Percentiles rank a stretch among this genome's conserved stretches.
phyloP scores from a whole-genome alignment of 169 alveolate species.

The Eimeria brunetti region DNA sequence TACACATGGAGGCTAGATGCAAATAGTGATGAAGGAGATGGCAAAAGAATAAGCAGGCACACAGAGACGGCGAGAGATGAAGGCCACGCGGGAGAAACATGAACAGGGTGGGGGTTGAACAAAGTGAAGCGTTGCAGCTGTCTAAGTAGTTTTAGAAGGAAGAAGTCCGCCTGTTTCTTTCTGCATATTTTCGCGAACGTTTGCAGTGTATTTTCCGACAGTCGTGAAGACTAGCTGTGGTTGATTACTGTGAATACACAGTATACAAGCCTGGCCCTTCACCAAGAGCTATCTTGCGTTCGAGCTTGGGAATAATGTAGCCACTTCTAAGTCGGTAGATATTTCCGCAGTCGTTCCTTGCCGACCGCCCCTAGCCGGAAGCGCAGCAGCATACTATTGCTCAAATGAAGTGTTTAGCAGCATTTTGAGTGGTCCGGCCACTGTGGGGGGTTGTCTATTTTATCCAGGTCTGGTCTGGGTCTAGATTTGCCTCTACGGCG shows the following conservation, averaged over 20 bases:
- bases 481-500: too few species aligned
- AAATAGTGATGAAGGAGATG: not conserved
- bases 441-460: too few species aligned
- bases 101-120: too few species aligned
- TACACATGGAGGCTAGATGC: not conserved
- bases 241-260: not conserved
- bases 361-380: not conserved
- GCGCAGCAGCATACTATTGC: not conserved
- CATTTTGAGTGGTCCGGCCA: too few species aligned
- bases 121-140: too few species aligned
- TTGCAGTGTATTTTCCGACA: not conserved
- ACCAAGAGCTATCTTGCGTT: not conserved
- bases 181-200: not conserved
- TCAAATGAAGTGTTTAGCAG: too few species aligned
- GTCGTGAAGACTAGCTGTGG: not conserved
- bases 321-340: not conserved
- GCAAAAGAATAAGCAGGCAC: not conserved
- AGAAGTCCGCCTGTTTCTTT: too few species aligned
- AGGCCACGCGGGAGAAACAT: too few species aligned
- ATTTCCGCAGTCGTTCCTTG: not conserved
- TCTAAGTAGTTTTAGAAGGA: too few species aligned
- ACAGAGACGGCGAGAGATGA: not conserved
- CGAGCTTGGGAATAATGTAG: not conserved
- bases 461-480: too few species aligned
- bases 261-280: not conserved